A percentile compares a stretch with the other conserved stretches of the same genome.
Evolutionary conservation across 768 basidiomycete genomes (phyloP).

Genomic region (Gloeophyllum trabeum): DNA sequence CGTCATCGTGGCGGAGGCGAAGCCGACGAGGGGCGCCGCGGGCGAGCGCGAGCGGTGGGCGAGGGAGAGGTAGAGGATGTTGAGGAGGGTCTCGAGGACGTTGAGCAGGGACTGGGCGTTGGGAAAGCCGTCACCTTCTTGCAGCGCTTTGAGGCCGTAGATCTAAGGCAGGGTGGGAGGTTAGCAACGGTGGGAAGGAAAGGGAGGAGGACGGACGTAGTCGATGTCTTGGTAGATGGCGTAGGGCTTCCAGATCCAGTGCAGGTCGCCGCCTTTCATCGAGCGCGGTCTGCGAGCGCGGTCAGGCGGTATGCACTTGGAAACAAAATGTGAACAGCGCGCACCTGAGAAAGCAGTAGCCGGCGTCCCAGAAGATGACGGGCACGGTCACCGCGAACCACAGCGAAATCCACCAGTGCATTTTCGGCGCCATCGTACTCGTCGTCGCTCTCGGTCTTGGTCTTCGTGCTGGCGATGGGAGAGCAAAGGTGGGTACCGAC

Average conservation of each 20-base stretch:
- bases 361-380: conserved; percentile 68
- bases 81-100: conserved; percentile 66
- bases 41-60: conserved; percentile 52
- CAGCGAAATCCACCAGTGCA: conserved; percentile 44
- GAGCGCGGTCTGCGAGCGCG: conserved; percentile 60
- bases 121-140: conserved; percentile 66
- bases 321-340: conserved; percentile 16
- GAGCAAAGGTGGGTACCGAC: background rate
- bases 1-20: conserved; percentile 66
- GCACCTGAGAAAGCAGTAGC: conserved; percentile 75
- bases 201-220: conserved; percentile 17
- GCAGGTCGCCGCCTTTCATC: conserved; percentile 78
- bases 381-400: conserved; percentile 62
- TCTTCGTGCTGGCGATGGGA: background rate
- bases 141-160: conserved; percentile 61
- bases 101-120: conserved; percentile 79
- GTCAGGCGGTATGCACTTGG: background rate
- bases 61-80: conserved; percentile 66
- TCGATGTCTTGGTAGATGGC: conserved; percentile 62
- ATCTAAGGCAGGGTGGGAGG: conserved; percentile 28
- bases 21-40: conserved; percentile 64
- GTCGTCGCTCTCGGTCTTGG: background rate
- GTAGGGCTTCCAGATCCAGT: conserved; percentile 90
- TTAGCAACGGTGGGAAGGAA: conserved; percentile 2
- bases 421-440: conserved; percentile 33